Base-by-base conservation (phyloP, 2,329 filamentous ascomycete species). In the Phyllosticta paracitricarpa region DNA sequence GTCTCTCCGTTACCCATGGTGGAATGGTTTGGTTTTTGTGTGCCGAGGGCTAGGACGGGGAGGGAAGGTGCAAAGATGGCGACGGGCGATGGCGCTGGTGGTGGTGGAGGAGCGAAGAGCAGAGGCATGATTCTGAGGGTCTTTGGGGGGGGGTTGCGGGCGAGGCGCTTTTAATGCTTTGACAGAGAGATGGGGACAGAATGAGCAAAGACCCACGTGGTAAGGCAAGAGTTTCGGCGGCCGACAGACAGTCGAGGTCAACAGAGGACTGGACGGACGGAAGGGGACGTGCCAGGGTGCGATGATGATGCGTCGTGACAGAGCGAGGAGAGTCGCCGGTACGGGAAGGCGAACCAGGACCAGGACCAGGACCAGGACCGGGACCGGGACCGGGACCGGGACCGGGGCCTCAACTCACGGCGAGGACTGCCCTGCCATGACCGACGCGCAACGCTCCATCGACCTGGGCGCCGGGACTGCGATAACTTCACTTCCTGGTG, bases 1-100 rank as follows among this genome's bases (percentile, higher is more conserved):
- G 71, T 68, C 68, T 73, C 69, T 58, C 68, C 68, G 69, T 73
- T 74, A 70, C 75, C 75, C 75, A 78, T 78, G 17, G 14, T 52
- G 30, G 19, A 26, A 7, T 19, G 17, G 51, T 48, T n/a, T 35
- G 51, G 14, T n/a, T 48, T 19, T 55, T 17, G 17, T 40, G 51
- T 56, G 63, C 59, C 55, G 59, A 26, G 56, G 63, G 61, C 62
- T 67, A 71, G 71, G 60, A 65, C 66, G 62, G 68, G 65, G 64
- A 63, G 57, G 69, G 66, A 68, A 68, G 65, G 65, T 63, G 54
- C 59, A 6, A 19, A 64, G 48, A 56, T 58, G 53, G 62, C 52
- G 59, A 22, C 2, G 19, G 19, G 19, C 19, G 19, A 22, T 22
- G 2, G 19, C 19, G 19, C 19, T 22, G 19, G 19, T 22, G 19